A percentile compares a stretch with the other conserved stretches of the same genome.
Evolutionary conservation across 1,284 basidiomycete species (phyloP).

Genomic region (Gymnopus androsaceus): DNA sequence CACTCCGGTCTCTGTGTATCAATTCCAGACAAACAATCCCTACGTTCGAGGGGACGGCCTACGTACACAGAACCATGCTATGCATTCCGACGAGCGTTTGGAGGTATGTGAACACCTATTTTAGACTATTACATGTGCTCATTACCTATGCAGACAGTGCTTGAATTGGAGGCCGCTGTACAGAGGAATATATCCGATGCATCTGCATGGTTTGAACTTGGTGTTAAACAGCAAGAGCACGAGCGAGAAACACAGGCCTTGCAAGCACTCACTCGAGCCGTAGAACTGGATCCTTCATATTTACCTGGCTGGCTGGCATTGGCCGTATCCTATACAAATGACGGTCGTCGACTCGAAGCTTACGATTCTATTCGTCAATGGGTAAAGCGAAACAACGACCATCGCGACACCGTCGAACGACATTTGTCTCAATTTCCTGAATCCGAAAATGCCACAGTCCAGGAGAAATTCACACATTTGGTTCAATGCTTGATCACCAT

Average conservation of each 20-base stretch:
- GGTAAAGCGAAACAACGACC: conserved; percentile 65
- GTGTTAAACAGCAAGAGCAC: conserved; percentile 98
- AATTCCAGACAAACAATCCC: conserved; percentile 83
- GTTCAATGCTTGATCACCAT: conserved; percentile 70
- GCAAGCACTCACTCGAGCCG: conserved; percentile 79
- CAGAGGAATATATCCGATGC: conserved; percentile 78
- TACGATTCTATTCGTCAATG: conserved; percentile 84
- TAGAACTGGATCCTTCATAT: conserved; percentile 79
- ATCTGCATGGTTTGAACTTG: conserved; percentile 86
- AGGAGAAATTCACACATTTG: conserved; percentile 49
- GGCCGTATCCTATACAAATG: conserved; percentile 92
- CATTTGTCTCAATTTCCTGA: conserved; percentile 40
- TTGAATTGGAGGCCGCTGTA: conserved; percentile 90
- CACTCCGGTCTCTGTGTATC: conserved; percentile 60
- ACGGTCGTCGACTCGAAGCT: conserved; percentile 73
- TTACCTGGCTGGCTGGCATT: conserved; percentile 89
- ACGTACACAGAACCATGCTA: conserved; percentile 53
- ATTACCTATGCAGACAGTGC: conserved; percentile 60
- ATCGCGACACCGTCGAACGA: conserved; percentile 48
- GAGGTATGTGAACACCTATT: conserved; percentile 51
- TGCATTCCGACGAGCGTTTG: conserved; percentile 51
- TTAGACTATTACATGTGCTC: conserved; percentile 16
- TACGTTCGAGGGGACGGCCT: conserved; percentile 67
- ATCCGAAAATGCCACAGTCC: conserved; percentile 32
- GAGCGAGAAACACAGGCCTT: conserved; percentile 94